These are phyloP conservation scores for Evansstolkia leycettana DNA, from an alignment of 495 filamentous ascomycete species.

Conservation along the genomic window DNA sequence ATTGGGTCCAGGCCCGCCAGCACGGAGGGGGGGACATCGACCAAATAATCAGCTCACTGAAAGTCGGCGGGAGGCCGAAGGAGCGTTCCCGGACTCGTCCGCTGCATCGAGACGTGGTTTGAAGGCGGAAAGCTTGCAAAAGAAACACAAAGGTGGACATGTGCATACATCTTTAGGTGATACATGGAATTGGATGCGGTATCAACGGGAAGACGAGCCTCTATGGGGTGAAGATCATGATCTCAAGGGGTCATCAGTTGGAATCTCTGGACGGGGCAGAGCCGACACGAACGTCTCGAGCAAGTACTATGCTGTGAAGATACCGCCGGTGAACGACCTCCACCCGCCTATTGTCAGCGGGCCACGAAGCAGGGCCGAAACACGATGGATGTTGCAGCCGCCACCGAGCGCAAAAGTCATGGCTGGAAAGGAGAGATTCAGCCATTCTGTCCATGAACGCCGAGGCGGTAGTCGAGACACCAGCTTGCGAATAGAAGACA, in stretches of 20 bases:
- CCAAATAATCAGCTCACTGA: conserved; percentile 32
- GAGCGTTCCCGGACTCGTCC: conserved; percentile 6
- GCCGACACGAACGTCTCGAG: conserved; percentile 28
- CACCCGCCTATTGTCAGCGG: conserved; percentile 79
- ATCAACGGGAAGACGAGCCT: conserved; percentile 76
- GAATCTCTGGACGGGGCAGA: conserved; percentile 37
- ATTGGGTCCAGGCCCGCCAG: conserved; percentile 62
- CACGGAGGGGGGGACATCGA: conserved; percentile 38
- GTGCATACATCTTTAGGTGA: conserved; percentile 35
- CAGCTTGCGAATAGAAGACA: too few species aligned
- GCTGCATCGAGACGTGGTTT: conserved; percentile 15
- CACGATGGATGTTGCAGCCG: conserved; percentile 85
- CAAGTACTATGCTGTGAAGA: conserved; percentile 53
- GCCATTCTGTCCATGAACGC: conserved; percentile 9
- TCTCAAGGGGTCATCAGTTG: conserved; percentile 36
- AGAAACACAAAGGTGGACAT: conserved; percentile 20
- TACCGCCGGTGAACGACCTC: conserved; percentile 73
- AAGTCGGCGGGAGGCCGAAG: conserved; percentile 38
- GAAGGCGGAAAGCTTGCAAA: conserved; percentile 11
- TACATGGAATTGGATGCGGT: conserved; percentile 59
- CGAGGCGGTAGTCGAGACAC: too few species aligned
- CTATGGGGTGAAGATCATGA: conserved; percentile 55
- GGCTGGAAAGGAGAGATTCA: conserved; percentile 60
- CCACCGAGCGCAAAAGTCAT: conserved; percentile 76
- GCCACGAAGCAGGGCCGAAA: conserved; percentile 52